Base-by-base conservation (phyloP, 2,329 filamentous ascomycete species). In the Monosporascus sp. region DNA sequence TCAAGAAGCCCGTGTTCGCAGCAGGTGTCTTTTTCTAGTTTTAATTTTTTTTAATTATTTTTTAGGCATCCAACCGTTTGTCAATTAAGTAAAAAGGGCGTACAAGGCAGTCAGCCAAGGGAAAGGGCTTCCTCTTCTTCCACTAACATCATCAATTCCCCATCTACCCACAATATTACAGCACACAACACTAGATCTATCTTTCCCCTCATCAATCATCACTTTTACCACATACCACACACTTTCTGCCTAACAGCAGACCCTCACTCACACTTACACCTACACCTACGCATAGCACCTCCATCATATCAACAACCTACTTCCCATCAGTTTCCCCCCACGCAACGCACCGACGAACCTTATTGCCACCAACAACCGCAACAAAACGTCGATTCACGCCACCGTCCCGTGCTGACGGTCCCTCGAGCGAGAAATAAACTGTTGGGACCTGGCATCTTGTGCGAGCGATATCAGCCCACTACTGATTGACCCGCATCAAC, bases 381-480 rank as follows among this genome's bases (percentile, higher is more conserved):
- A 18, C 38, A 17, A 18, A 18, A 7, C 7, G 14, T 14, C 43
- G 14, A 31, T 26, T 24, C 26, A 38, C 37, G 20, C 41, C 31
- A 28, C 22, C 37, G 24, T 28, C 11, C 20, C 18, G 22, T 46
- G 52, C 41, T 37, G 44, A 55, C 55, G 56, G 54, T 47, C 51
- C 48, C 37, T 51, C 45, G 51, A 49, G 49, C 57, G 41, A 58
- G 28, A 56, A 40, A 50, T 58, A 48, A 55, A 58, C 22, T 50
- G 55, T 56, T 52, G 52, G 60, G 58, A 60, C 59, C 58, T 60
- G 60, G 41, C 60, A 61, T 58, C 31, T 52, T 46, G 43, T 17
- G 43, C 43, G 47, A 54, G 47, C 57, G 60, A 57, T 51, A 55
- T 49, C 40, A 48, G 47, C 38, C 38, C 54, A 55, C 24, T 46